phyloP scores from a whole-genome alignment of 1,284 basidiomycete genomes.

The Ceratobasidium sp. region DNA sequence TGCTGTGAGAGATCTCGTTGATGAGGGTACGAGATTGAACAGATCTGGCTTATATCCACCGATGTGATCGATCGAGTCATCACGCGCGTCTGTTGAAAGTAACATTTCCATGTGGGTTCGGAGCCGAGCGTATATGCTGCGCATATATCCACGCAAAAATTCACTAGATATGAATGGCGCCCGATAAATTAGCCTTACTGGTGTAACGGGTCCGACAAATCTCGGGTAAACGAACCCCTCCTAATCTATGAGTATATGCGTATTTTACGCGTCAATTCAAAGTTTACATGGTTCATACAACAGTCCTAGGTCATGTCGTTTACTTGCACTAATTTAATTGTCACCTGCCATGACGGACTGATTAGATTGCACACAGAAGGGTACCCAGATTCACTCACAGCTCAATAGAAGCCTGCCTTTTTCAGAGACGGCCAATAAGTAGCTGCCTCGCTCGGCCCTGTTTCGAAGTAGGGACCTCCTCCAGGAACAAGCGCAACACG shows the following conservation, averaged over 20 bases:
- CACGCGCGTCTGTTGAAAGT: not conserved
- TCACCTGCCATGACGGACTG: too few species aligned
- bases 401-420: slow-evolving; percentile 13
- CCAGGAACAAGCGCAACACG: slow-evolving; percentile 2
- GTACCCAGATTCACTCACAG: not conserved
- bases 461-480: not conserved
- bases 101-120: not conserved
- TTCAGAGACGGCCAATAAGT: slow-evolving; percentile 5
- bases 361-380: too few species aligned
- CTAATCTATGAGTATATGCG: too few species aligned
- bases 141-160: not conserved
- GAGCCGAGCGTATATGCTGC: slow-evolving; percentile 10
- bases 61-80: slow-evolving; percentile 9
- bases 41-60: not conserved
- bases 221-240: too few species aligned
- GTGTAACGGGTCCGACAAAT: too few species aligned
- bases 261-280: too few species aligned
- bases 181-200: too few species aligned
- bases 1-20: too few species aligned
- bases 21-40: not conserved
- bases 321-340: too few species aligned
- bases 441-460: not conserved
- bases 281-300: too few species aligned
- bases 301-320: too few species aligned
- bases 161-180: too few species aligned